Evolutionary conservation across 805 yeast species (phyloP), one percentile per base, ranked within the genome.

Genomic region (Starmerella gropengiesseri): DNA sequence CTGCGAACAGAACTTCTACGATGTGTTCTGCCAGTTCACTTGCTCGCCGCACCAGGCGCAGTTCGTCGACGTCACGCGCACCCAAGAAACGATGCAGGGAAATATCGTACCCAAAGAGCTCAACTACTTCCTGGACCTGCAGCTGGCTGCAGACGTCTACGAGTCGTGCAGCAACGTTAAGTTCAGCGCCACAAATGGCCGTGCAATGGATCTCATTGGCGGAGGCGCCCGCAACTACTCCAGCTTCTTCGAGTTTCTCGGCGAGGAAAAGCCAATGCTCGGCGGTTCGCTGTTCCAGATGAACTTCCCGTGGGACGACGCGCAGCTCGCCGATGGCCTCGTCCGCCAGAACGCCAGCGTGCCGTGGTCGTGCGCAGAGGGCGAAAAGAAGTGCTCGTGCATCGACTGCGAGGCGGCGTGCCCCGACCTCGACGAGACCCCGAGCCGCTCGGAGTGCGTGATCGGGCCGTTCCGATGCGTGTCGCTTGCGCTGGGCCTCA

Each of bases 281-380:
- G 96, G 97, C 1, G 98, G 98, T 0, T 84, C 95, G 0, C 96
- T 96, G 0, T 85, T 89, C 59, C 97, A 89, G 59, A 87, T 89
- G 48, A 80, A 86, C 58, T 86, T 76, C 60, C 62, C 66, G 3
- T 83, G 75, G 64, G 64, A 65, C 21, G 55, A 59, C 11, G 46
- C 17, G 17, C 35, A 44, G 21, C 19, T 32, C 2, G 31, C 16
- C 25, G 29, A 27, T 20, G 39, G 39, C 16, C 20, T 29, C 26
- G 5, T 6, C 7, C 38, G 42, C 13, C 45, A 25, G 50, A 30
- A 60, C 70, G 53, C 3, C 31, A 43, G 23, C 49, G 47, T 2
- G 55, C 71, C 51, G 56, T 54, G 30, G 55, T 39, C 47, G 12
- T 89, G 97, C 59, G 71, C 75, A 50, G 87, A 79, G 50, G 59